These are phyloP conservation scores for Colletotrichum acutatum DNA, from an alignment of 2,329 filamentous ascomycete genomes.

Conservation along the genomic window DNA sequence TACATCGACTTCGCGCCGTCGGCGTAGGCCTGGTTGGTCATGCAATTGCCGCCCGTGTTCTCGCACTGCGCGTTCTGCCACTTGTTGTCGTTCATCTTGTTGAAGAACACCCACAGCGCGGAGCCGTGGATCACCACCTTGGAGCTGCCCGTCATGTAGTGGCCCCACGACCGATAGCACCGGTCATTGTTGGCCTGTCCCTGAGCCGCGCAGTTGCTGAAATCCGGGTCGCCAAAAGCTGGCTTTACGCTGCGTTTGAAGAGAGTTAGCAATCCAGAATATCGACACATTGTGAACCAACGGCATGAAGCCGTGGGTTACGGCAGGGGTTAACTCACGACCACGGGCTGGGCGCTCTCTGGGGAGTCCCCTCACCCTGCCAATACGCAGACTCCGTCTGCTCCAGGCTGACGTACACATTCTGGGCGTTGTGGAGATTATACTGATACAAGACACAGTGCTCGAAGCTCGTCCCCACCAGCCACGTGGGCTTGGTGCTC, in stretches of 20 bases:
- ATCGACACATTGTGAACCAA: constrained; percentile 43
- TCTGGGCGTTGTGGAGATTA: constrained; percentile 56
- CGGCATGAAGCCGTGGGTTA: constrained; percentile 36
- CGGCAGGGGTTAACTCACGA: constrained; percentile 4
- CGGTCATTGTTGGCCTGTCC: constrained; percentile 38
- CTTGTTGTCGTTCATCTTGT: constrained; percentile 42
- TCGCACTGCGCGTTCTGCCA: constrained; percentile 39
- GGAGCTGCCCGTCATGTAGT: constrained; percentile 38
- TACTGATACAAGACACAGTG: constrained; percentile 65
- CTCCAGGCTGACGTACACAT: constrained; percentile 56
- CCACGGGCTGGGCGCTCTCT: constrained; percentile 53
- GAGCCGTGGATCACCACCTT: constrained; percentile 46
- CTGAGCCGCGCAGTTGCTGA: constrained; percentile 37
- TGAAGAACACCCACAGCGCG: constrained; percentile 49
- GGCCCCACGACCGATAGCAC: constrained; percentile 42
- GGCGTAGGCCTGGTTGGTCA: constrained; percentile 39
- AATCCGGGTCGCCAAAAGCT: constrained; percentile 38
- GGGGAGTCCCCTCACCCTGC: constrained; percentile 45
- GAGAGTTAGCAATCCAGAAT: constrained; percentile 32
- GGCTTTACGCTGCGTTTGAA: constrained; percentile 26
- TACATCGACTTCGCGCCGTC: constrained; percentile 39
- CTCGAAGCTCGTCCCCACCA: constrained; percentile 63
- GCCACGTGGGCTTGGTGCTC: constrained; percentile 61
- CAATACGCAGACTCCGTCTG: constrained; percentile 60
- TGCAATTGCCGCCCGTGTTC: constrained; percentile 40